Conservation (phyloP, 805 yeast genomes). For the Pichia cabralensis region DNA sequence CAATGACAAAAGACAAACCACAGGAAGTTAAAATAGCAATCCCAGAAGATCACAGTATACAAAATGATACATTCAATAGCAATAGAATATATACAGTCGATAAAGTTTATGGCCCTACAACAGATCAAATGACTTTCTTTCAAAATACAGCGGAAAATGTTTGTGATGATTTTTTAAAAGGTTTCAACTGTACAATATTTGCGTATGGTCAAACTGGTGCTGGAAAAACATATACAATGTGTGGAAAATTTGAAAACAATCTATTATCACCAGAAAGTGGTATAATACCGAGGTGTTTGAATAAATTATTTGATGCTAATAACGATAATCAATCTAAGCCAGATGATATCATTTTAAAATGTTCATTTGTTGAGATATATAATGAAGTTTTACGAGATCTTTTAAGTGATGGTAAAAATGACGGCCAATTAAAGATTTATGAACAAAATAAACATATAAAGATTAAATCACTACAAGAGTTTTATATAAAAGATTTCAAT, state of each 20-base stretch:
- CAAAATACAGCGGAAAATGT: slow-evolving; percentile 37
- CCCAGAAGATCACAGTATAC: slow-evolving; percentile 4
- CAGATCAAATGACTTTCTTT: slow-evolving; percentile 38
- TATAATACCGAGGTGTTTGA: slow-evolving; percentile 39
- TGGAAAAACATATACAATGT: slow-evolving; percentile 54
- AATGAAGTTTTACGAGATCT: slow-evolving; percentile 35
- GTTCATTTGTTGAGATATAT: slow-evolving; percentile 47
- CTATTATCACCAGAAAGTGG: slow-evolving; percentile 30
- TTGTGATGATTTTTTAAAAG: slow-evolving; percentile 38
- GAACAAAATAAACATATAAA: slow-evolving; percentile 29
- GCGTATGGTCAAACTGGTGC: slow-evolving; percentile 58
- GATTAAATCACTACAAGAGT: slow-evolving; percentile 59
- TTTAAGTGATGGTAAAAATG: slow-evolving; percentile 26
- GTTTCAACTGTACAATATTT: slow-evolving; percentile 44
- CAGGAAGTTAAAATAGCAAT: slow-evolving; percentile 5
- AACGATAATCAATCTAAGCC: slow-evolving; percentile 21
- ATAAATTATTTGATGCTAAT: slow-evolving; percentile 29
- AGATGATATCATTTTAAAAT: slow-evolving; percentile 35
- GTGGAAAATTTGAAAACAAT: slow-evolving; percentile 31
- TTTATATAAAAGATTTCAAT: slow-evolving; percentile 40
- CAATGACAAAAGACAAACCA: slow-evolving; percentile 28
- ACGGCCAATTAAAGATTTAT: slow-evolving; percentile 28
- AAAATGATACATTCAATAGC: slow-evolving; percentile 1
- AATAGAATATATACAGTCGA: slow-evolving; percentile 38
- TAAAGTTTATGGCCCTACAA: slow-evolving; percentile 44